Evolutionary conservation across 83 land plant genomes (phyloP).

Genomic region (Picea mariana): DNA sequence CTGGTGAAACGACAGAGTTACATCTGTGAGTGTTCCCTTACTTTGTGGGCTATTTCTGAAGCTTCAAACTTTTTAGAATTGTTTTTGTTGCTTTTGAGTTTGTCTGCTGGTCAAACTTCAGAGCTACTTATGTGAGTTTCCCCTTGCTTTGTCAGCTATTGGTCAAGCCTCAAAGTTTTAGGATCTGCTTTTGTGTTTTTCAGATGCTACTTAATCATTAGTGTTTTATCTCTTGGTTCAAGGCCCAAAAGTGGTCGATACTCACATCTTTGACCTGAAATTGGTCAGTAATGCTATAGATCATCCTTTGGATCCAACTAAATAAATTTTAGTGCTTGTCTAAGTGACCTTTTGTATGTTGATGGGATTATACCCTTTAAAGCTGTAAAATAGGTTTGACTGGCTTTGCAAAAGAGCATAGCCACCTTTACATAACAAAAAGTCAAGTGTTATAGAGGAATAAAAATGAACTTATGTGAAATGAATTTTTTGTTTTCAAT

Average conservation of each 20-base stretch:
- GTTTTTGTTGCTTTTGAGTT: not conserved
- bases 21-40: too few relatives aligned
- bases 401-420: not conserved
- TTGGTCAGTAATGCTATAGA: too few relatives aligned
- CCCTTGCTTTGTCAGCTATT: too few relatives aligned
- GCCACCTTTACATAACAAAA: not conserved
- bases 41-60: too few relatives aligned
- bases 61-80: too few relatives aligned
- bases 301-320: not conserved
- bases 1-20: too few relatives aligned
- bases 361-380: not conserved
- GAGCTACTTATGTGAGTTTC: not conserved
- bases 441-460: conserved; percentile 2
- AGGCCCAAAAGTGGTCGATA: too few relatives aligned
- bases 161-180: too few relatives aligned
- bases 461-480: not conserved
- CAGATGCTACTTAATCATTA: too few relatives aligned
- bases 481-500: not conserved
- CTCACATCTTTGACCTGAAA: too few relatives aligned
- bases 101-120: not conserved
- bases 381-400: not conserved
- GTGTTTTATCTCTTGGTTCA: too few relatives aligned
- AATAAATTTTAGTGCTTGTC: not conserved
- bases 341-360: not conserved
- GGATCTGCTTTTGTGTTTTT: too few relatives aligned